Evolutionary conservation across 2,329 filamentous ascomycete species (phyloP).

Genomic region (Alternaria viburni): DNA sequence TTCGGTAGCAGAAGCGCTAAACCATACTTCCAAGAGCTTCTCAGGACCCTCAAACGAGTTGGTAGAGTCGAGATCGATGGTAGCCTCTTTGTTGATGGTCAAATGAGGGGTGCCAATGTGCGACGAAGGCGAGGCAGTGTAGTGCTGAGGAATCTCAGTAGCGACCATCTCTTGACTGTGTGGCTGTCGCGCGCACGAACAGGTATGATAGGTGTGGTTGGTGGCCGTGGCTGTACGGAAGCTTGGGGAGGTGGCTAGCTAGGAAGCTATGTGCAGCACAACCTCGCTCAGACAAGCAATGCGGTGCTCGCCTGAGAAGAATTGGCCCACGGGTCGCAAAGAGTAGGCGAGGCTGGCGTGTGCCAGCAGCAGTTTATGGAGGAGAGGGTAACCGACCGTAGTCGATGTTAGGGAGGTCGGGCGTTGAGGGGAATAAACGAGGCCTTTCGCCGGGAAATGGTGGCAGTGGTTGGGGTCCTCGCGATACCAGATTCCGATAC

Average conservation of each 20-base stretch:
- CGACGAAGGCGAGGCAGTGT: slow-evolving; percentile 80
- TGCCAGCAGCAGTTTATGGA: slow-evolving; percentile 75
- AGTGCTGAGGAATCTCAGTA: slow-evolving; percentile 78
- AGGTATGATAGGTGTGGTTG: slow-evolving; percentile 15
- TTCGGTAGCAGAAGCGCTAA: slow-evolving; percentile 77
- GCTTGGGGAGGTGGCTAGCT: slow-evolving; percentile 28
- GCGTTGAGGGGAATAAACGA: slow-evolving; percentile 82
- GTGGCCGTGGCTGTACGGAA: slow-evolving; percentile 6
- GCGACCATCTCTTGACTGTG: slow-evolving; percentile 75
- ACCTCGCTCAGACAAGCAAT: slow-evolving; percentile 98
- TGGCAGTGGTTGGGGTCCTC: slow-evolving; percentile 71
- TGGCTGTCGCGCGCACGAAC: slow-evolving; percentile 29
- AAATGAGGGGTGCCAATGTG: slow-evolving; percentile 82
- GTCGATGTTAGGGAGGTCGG: slow-evolving; percentile 87
- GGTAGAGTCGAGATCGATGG: slow-evolving; percentile 88
- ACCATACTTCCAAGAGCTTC: slow-evolving; percentile 99
- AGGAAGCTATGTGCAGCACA: slow-evolving; percentile 74
- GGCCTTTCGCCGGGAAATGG: slow-evolving; percentile 84
- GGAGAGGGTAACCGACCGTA: slow-evolving; percentile 64
- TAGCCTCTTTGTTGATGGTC: slow-evolving; percentile 96
- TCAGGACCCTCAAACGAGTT: slow-evolving; percentile 98
- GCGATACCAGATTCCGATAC: slow-evolving; percentile 83
- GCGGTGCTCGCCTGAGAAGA: slow-evolving; percentile 92
- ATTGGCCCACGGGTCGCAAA: slow-evolving; percentile 81
- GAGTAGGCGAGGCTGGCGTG: slow-evolving; percentile 73